Evolutionary conservation across 179 eudicot species (phyloP).

Genomic region (Carnegiea gigantea): DNA sequence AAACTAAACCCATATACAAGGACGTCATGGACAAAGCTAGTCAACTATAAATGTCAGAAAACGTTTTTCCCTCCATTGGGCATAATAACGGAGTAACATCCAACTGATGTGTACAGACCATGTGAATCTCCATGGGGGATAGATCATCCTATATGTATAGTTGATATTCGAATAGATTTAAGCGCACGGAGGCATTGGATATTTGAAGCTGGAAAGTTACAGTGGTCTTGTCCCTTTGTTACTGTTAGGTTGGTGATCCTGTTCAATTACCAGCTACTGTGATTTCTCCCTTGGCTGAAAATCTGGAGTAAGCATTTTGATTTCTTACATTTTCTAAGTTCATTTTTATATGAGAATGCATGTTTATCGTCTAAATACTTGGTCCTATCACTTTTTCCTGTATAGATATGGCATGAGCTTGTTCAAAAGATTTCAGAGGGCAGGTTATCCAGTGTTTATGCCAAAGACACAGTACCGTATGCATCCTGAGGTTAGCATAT

Average conservation of each 20-base stretch:
- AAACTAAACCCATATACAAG: no score
- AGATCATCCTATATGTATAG: background rate
- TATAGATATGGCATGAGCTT: conserved; percentile 88
- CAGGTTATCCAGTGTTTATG: conserved; percentile 93
- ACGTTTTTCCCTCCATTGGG: background rate
- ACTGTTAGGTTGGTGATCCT: conserved; percentile 90
- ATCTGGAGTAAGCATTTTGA: conserved; percentile 56
- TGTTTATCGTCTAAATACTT: background rate
- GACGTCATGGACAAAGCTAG: background rate
- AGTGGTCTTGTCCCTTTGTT: background rate
- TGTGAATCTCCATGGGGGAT: background rate
- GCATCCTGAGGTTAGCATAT: conserved; percentile 83
- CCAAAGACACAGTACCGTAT: conserved; percentile 96
- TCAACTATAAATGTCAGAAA: background rate
- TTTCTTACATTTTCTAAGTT: background rate
- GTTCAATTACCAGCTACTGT: conserved; percentile 99
- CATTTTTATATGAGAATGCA: background rate
- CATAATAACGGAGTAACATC: background rate
- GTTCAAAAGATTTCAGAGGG: conserved; percentile 89
- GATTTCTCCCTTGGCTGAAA: conserved; percentile 73
- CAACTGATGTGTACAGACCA: background rate
- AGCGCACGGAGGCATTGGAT: background rate
- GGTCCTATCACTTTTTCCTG: conserved; percentile 1
- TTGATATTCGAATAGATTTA: background rate
- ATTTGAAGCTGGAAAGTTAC: conserved; percentile 2